Evolutionary conservation across 2,329 filamentous ascomycete genomes (phyloP), one percentile per base, ranked within the genome.

Genomic region (Hirsutella minnesotensis): DNA sequence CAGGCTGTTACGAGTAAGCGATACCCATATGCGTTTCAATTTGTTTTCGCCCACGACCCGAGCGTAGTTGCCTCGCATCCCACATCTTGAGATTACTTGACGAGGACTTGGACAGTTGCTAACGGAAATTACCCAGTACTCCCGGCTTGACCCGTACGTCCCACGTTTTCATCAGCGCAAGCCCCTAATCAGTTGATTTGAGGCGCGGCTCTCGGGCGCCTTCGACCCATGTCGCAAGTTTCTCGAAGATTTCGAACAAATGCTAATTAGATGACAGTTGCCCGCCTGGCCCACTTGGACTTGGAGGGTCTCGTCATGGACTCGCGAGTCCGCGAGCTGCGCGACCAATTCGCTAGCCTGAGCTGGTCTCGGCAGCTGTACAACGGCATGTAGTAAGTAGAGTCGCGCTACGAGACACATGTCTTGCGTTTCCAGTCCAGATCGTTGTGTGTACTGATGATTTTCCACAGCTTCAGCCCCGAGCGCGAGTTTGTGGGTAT

Each of bases 251-350:
- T 27, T 12, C 24, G 24, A 27, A 12, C 24, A 12, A 27, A 27
- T 7, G 24, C 24, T 27, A 22, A 22, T 13, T 19, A 10, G 15
- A 24, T n/a, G 22, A 29, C 8, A 22, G 33, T 42, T n/a, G 44
- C 48, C 9, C 53, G 57, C 15, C 48, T 49, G 3, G 56, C 58
- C n/a, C 60, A 61, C 42, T 34, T 57, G 1, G 70, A 76, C 46
- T 63, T 78, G 40, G 75, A 78, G 56, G 74, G 74, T 49, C 65
- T 78, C 18, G 69, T 72, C 49, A 65, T 78, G 62, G 73, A 77
- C 54, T 63, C 67, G 40, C 66, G 72, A 49, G 69, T 78, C 18
- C 69, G 72, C 47, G 60, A 63, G 38, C 62, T 77, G 31, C 67
- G 73, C 43, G 72, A 76, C 56, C 67, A 71, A 51, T 69, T 75